phyloP scores from a whole-genome alignment of 1,284 basidiomycete genomes.

The Ganoderma meredithae region DNA sequence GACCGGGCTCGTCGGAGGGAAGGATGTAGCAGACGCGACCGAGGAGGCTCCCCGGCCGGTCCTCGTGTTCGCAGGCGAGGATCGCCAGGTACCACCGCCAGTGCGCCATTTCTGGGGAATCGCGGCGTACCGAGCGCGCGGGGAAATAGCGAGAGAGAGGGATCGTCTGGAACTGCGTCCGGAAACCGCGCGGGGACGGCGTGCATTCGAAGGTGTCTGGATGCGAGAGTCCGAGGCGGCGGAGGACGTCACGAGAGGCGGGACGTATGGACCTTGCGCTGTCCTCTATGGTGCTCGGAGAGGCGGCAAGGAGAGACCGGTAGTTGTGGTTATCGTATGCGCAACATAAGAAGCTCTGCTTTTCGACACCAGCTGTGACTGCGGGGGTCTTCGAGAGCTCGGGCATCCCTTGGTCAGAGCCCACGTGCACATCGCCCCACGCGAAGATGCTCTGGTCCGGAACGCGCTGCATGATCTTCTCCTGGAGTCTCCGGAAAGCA shows the following conservation, averaged over 20 bases:
- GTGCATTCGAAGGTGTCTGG: not conserved
- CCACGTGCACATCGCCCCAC: not conserved
- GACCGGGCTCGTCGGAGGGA: not conserved
- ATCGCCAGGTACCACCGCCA: not conserved
- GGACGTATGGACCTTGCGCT: not conserved
- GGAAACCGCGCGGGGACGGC: not conserved
- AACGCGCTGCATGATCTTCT: not conserved
- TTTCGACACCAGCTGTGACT: not conserved
- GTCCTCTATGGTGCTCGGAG: not conserved
- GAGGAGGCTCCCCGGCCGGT: not conserved
- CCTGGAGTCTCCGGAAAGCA: not conserved
- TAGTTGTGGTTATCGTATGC: not conserved
- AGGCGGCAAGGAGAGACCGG: not conserved
- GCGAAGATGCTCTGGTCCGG: conserved; percentile 5
- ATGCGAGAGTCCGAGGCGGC: not conserved
- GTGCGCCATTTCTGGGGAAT: not conserved
- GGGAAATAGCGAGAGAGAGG: not conserved
- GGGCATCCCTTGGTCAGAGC: not conserved
- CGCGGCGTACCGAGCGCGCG: too few relatives aligned
- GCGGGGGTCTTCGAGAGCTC: not conserved
- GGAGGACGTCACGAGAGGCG: not conserved
- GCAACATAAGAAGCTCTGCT: not conserved
- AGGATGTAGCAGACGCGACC: not conserved
- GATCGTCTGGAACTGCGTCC: not conserved
- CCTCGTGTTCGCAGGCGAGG: conserved; percentile 3